These are phyloP conservation scores for Saccharum officinarum DNA, from an alignment of 176 grass and related monocot species.

Conservation along the genomic window DNA sequence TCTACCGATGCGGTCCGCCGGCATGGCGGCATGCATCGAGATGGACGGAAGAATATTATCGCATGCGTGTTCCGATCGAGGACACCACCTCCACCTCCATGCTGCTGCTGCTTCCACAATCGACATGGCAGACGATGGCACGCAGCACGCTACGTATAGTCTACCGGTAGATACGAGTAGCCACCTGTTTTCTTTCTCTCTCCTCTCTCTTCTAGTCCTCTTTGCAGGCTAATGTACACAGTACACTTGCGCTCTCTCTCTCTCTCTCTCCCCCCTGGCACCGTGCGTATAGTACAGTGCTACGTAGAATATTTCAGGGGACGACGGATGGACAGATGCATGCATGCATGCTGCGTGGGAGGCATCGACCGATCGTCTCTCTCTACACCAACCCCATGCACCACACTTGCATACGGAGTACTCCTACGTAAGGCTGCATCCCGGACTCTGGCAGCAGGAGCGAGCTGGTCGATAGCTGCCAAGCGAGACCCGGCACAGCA, in stretches of 20 bases:
- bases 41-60: conserved; percentile 37
- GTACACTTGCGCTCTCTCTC: not conserved
- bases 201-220: no score
- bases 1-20: conserved; percentile 16
- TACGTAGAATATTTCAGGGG: not conserved
- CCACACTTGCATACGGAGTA: no score
- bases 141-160: not conserved
- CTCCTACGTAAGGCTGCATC: not conserved
- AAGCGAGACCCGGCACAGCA: not conserved
- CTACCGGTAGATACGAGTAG: not conserved
- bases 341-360: conserved; percentile 41
- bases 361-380: not conserved
- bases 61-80: conserved; percentile 38
- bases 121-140: not conserved
- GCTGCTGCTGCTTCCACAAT: not conserved
- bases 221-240: not conserved
- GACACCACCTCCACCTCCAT: not conserved
- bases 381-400: not conserved
- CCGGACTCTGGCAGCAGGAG: not conserved
- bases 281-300: not conserved
- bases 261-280: not conserved
- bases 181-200: not conserved
- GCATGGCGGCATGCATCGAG: not conserved
- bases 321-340: conserved; percentile 30
- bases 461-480: not conserved